Evolutionary conservation across 352 stramenopile genomes (phyloP), one percentile per base, ranked within the genome.

Genomic region (Pythium guiyangense): DNA sequence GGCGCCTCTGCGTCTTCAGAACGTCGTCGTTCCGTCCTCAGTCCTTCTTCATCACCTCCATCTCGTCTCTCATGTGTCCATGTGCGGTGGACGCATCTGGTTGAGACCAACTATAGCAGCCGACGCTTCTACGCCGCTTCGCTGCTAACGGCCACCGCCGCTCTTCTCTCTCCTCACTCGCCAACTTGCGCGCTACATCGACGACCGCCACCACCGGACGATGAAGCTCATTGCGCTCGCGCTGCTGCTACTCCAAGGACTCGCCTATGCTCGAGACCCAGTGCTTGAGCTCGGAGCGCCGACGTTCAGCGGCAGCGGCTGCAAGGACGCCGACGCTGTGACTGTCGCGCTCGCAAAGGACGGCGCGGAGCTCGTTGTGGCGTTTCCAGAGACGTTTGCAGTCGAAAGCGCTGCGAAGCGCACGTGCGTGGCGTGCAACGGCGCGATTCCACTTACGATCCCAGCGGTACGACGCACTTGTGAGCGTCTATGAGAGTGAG

Each of bases 251-350:
- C 29, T 52, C 14, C n/a, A 43, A 31, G 20, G 10, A n/a, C n/a
- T 37, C 31, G 31, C 31, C 2, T 2, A 11, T 37, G 31, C 31
- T 12, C 31, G 31, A 6, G 31, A 37, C 31, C 31, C 31, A 11
- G 31, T 37, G 31, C 31, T 35, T n/a, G 15, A 8, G 10, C 40
- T 57, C 12, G 39, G 35, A 10, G 9, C 48, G 25, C 27, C 46
- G 37, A 57, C 59, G 17, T 65, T 65, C 20, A 31, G 46, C 8
- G 53, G 53, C 40, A 52, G 37, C 4, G 53, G 39, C n/a, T 65
- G 59, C 39, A n/a, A 6, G 2, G 18, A 43, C 4, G 25, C 25
- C 31, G 27, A 56, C 29, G 37, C 42, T 9, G 39, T 52, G 25
- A 11, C 44, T 10, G 52, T 57, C 31, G 27, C 22, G 25, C 44